Conservation (phyloP, 371 early-diverging fungal genomes). For the Sporodiniella umbellata region DNA sequence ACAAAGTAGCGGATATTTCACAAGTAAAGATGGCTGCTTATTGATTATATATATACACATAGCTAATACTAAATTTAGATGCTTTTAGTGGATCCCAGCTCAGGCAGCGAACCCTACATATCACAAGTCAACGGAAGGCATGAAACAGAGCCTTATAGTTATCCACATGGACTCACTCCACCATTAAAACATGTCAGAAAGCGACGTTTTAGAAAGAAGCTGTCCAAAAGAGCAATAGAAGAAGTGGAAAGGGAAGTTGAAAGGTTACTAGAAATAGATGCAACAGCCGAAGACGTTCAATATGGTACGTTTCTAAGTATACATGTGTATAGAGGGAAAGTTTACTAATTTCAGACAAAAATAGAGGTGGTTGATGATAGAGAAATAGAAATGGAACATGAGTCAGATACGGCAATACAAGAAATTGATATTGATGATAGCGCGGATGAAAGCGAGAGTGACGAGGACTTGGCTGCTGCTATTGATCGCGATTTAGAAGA, state of each 20-base stretch:
- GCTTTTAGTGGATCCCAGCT: conserved; percentile 54
- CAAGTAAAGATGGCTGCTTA: conserved; percentile 56
- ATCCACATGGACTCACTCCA: conserved; percentile 89
- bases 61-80: too few species aligned
- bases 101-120: conserved; percentile 25
- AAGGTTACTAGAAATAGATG: conserved; percentile 80
- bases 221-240: conserved; percentile 83
- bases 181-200: conserved; percentile 86
- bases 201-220: conserved; percentile 85
- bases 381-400: conserved; percentile 41
- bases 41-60: neutral
- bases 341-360: too few species aligned
- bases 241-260: conserved; percentile 90
- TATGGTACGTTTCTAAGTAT: conserved; percentile 42
- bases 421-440: conserved; percentile 46
- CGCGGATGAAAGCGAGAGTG: conserved; percentile 48
- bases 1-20: conserved; percentile 97
- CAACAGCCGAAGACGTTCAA: conserved; percentile 73
- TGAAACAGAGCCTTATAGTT: conserved; percentile 56
- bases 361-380: conserved; percentile 44
- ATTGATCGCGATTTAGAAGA: conserved; percentile 46
- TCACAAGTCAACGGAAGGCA: conserved; percentile 23
- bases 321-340: too few species aligned
- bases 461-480: conserved; percentile 42
- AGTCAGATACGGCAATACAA: conserved; percentile 45